phyloP scores from a whole-genome alignment of 257 asterid species.

The Pogostemon cablin region DNA sequence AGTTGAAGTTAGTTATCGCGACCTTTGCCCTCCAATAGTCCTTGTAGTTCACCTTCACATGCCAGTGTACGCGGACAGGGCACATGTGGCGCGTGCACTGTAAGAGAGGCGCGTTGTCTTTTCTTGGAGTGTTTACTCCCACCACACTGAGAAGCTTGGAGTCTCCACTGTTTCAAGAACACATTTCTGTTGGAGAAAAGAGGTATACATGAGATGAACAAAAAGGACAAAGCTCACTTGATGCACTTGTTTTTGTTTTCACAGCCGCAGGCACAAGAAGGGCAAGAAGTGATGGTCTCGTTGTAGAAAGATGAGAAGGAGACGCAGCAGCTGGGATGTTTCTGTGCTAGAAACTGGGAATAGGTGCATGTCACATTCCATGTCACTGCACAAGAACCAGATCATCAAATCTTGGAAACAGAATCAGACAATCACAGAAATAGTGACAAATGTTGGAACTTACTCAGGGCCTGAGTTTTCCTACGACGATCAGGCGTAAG shows the following conservation, averaged over 20 bases:
- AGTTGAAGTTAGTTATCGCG: conserved; percentile 81
- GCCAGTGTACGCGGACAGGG: conserved; percentile 95
- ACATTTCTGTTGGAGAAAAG: neutral
- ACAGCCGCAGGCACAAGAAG: conserved; percentile 79
- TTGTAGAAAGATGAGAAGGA: conserved; percentile 84
- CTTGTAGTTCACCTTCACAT: conserved; percentile 74
- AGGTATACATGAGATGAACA: too few relatives aligned
- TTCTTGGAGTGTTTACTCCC: conserved; percentile 80
- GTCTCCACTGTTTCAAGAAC: conserved; percentile 55
- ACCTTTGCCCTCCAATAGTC: conserved; percentile 86
- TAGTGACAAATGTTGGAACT: conserved; percentile 22
- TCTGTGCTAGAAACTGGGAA: conserved; percentile 69
- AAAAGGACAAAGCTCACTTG: conserved; percentile 42
- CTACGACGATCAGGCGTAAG: conserved; percentile 72
- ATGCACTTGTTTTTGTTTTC: conserved; percentile 60
- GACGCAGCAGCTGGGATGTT: conserved; percentile 74
- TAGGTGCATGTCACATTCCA: conserved; percentile 83
- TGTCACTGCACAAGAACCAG: conserved; percentile 54
- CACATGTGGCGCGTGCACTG: conserved; percentile 97
- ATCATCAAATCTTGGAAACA: conserved; percentile 11
- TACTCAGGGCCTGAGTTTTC: conserved; percentile 74
- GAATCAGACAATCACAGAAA: neutral
- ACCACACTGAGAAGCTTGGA: conserved; percentile 69
- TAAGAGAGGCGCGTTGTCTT: conserved; percentile 63
- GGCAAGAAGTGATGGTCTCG: conserved; percentile 73